These are phyloP conservation scores for Botrytis sinoallii DNA, from an alignment of 2,329 filamentous ascomycete genomes.

Conservation along the genomic window DNA sequence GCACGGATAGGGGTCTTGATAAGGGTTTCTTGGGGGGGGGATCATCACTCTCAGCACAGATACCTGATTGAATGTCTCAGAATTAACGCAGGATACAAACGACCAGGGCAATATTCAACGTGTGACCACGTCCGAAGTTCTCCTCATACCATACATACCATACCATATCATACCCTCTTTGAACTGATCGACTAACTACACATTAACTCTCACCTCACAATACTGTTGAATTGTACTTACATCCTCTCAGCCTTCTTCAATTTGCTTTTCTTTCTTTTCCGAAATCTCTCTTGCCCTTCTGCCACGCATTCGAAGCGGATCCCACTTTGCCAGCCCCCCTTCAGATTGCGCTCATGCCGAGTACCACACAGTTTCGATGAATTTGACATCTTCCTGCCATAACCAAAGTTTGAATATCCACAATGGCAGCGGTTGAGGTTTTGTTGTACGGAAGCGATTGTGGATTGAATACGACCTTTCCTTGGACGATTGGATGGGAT, in stretches of 20 bases:
- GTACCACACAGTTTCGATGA: constrained; percentile 37
- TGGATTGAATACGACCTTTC: constrained; percentile 43
- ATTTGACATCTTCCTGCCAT: constrained; percentile 35
- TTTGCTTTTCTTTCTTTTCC: neutral
- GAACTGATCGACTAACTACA: constrained; percentile 18
- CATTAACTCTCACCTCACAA: neutral
- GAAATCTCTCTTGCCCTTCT: neutral
- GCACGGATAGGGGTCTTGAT: constrained; percentile 7
- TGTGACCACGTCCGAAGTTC: constrained; percentile 15
- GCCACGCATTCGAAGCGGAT: constrained; percentile 17
- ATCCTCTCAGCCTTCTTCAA: constrained; percentile 9
- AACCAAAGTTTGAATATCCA: constrained; percentile 37
- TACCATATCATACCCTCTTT: neutral
- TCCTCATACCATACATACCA: constrained; percentile 15
- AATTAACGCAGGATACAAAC: constrained; percentile 10
- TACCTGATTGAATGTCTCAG: constrained; percentile 17
- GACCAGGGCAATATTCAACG: constrained; percentile 8
- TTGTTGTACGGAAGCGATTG: constrained; percentile 42
- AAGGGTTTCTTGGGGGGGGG: constrained; percentile 6
- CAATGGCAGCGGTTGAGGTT: constrained; percentile 47
- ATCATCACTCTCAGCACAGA: constrained; percentile 8
- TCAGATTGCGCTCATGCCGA: constrained; percentile 19
- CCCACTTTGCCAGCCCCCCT: constrained; percentile 18
- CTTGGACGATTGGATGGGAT: constrained; percentile 45
- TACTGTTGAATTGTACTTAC: neutral